These are phyloP conservation scores for Primulina huaijiensis DNA, from an alignment of 257 asterid species.

Conservation along the genomic window DNA sequence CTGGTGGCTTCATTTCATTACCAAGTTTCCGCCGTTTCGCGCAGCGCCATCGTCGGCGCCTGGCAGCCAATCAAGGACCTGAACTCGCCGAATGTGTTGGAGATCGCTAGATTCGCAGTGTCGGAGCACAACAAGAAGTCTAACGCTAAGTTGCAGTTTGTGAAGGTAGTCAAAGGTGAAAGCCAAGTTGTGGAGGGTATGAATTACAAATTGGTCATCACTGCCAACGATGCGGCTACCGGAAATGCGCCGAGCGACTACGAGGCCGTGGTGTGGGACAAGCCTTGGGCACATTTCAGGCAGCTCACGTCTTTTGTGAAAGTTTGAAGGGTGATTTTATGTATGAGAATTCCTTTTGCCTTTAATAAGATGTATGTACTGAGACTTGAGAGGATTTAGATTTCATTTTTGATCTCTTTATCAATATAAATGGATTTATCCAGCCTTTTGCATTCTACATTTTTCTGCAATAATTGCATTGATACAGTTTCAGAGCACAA, in stretches of 20 bases:
- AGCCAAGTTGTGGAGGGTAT: not conserved
- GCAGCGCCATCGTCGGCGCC: not conserved
- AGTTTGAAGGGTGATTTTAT: not conserved
- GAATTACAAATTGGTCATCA: not conserved
- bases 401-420: too few species aligned
- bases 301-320: not conserved
- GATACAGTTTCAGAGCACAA: too few species aligned
- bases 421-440: too few species aligned
- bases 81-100: not conserved
- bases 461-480: too few species aligned
- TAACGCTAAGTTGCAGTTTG: not conserved
- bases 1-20: not conserved
- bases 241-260: not conserved
- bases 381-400: too few species aligned
- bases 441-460: too few species aligned
- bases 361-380: too few species aligned
- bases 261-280: not conserved
- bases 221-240: not conserved
- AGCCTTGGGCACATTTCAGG: not conserved
- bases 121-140: constrained; percentile 5
- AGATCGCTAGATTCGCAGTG: not conserved
- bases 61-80: not conserved
- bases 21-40: not conserved
- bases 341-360: too few species aligned
- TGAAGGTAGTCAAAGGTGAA: not conserved